phyloP scores from a whole-genome alignment of 2,329 filamentous ascomycete genomes.

The Penicillium sclerotigenum region DNA sequence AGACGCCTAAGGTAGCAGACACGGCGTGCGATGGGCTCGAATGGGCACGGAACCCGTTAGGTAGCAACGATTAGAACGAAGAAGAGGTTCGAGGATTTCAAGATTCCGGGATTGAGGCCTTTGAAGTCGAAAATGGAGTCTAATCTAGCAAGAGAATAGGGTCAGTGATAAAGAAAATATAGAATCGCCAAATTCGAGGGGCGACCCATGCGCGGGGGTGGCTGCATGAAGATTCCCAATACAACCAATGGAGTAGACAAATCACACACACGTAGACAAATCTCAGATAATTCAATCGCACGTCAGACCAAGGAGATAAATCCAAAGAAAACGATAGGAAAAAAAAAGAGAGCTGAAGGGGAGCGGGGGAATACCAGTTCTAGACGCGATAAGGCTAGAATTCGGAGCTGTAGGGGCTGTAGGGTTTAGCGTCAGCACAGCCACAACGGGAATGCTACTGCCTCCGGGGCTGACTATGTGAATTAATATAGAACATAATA shows the following conservation, averaged over 20 bases:
- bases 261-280: background rate
- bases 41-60: conserved; percentile 15
- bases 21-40: conserved; percentile 12
- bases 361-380: conserved; percentile 7
- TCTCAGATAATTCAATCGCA: background rate
- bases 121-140: background rate
- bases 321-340: background rate
- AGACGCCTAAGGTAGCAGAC: conserved; percentile 7
- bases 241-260: background rate
- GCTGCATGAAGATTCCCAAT: background rate
- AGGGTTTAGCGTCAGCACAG: conserved; percentile 26
- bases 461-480: background rate
- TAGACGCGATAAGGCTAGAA: conserved; percentile 23
- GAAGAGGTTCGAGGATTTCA: no score
- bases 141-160: background rate
- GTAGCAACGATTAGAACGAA: conserved; percentile 9
- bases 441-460: conserved; percentile 9
- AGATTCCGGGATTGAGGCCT: background rate
- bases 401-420: background rate
- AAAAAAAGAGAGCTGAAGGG: background rate
- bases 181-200: conserved; percentile 4
- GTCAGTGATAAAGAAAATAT: conserved; percentile 6
- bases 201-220: conserved; percentile 7
- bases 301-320: background rate
- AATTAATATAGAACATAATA: background rate